Conservation (phyloP, 73 alveolate species). For the Paramecium primaurelia region DNA sequence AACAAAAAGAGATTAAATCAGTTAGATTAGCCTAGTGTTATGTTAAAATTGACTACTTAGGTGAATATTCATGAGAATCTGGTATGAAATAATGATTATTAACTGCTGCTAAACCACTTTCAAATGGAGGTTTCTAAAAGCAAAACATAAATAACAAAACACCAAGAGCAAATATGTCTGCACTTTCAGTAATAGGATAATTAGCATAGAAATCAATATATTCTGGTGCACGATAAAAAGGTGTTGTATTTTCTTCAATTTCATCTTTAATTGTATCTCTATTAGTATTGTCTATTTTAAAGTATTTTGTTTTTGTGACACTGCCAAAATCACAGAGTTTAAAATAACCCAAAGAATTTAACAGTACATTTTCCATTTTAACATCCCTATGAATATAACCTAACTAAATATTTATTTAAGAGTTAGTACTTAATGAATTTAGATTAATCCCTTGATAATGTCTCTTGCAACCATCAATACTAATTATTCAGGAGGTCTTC, state of each 20-base stretch:
- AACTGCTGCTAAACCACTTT: conserved; percentile 53
- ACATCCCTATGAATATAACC: conserved; percentile 57
- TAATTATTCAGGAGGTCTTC: conserved; percentile 37
- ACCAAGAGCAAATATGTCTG: conserved; percentile 58
- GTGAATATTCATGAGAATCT: conserved; percentile 27
- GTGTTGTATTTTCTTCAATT: conserved; percentile 59
- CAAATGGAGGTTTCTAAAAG: conserved; percentile 62
- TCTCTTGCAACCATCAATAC: conserved; percentile 39
- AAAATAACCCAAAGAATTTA: background rate
- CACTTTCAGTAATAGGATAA: conserved; percentile 33
- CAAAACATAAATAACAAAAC: conserved; percentile 40
- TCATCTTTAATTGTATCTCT: conserved; percentile 48
- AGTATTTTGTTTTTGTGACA: background rate
- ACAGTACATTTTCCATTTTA: conserved; percentile 55
- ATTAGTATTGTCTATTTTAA: background rate
- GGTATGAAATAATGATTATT: conserved; percentile 49
- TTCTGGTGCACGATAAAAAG: conserved; percentile 61
- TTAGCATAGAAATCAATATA: conserved; percentile 48
- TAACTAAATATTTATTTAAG: background rate
- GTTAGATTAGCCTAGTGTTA: background rate
- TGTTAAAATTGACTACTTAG: background rate
- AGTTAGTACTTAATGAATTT: conserved; percentile 30
- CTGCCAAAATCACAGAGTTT: conserved; percentile 58
- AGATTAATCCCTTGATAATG: conserved; percentile 7
- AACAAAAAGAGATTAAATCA: background rate